phyloP scores from a whole-genome alignment of 1,284 basidiomycete genomes.

The Apiotrichum laibachii region DNA sequence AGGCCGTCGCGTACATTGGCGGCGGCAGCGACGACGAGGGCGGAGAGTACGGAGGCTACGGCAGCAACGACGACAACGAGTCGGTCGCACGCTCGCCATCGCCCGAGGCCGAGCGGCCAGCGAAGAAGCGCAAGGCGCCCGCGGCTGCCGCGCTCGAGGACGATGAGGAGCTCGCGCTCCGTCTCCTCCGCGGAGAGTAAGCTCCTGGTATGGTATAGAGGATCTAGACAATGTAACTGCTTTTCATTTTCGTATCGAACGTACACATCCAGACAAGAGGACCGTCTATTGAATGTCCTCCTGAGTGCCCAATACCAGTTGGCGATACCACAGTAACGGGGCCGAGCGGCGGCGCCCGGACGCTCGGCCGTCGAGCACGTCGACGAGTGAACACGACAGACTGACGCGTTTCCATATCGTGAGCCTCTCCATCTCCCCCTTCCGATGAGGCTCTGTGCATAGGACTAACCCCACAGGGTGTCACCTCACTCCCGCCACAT shows the following conservation, averaged over 20 bases:
- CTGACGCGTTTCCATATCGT: no score
- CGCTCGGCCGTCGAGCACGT: no score
- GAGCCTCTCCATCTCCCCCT: no score
- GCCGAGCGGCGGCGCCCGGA: no score
- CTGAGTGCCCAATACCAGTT: no score
- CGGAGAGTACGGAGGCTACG: conserved; percentile 13
- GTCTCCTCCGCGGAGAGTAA: conserved; percentile 36
- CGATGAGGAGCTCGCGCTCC: conserved; percentile 48
- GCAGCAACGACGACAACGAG: background rate
- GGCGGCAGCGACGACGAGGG: conserved; percentile 20
- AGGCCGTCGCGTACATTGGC: conserved; percentile 24
- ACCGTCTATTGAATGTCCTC: no score
- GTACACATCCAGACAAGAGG: no score
- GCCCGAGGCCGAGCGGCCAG: conserved; percentile 11
- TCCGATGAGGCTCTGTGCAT: no score
- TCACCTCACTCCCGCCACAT: no score
- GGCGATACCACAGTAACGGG: no score
- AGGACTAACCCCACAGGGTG: no score
- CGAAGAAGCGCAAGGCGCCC: conserved; percentile 20
- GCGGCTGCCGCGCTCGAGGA: conserved; percentile 37
- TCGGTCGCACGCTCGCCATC: conserved; percentile 17
- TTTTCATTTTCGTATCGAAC: background rate
- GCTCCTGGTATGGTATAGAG: background rate
- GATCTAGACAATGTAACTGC: background rate
- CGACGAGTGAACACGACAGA: no score